phyloP scores from a whole-genome alignment of 768 basidiomycete species.

The Suillus occidentalis region DNA sequence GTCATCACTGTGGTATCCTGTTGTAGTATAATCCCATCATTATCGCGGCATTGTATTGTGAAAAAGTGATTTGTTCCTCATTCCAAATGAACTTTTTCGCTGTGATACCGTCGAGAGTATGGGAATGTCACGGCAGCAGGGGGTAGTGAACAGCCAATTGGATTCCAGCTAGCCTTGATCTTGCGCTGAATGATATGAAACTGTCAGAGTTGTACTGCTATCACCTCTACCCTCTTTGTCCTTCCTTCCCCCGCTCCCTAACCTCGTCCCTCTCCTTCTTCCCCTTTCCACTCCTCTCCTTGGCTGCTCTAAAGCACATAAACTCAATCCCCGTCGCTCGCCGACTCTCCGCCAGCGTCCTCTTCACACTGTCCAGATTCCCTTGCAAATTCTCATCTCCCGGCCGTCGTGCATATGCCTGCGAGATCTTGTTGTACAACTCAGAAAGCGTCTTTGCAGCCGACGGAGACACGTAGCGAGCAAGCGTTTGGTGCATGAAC shows the following conservation, averaged over 20 bases:
- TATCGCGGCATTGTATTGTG: not conserved
- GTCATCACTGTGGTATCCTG: not conserved
- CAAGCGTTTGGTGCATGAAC: constrained; percentile 95
- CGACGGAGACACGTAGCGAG: constrained; percentile 78
- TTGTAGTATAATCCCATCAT: not conserved
- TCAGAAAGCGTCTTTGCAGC: constrained; percentile 87
- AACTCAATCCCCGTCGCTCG: constrained; percentile 94
- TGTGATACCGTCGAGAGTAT: not conserved
- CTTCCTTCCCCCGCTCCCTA: constrained; percentile 11
- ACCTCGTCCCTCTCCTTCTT: not conserved
- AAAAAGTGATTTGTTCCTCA: not conserved
- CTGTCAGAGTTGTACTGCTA: not conserved
- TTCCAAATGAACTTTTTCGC: not conserved
- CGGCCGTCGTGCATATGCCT: constrained; percentile 83
- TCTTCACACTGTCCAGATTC: constrained; percentile 89
- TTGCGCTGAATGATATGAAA: not conserved
- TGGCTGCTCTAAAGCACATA: constrained; percentile 84
- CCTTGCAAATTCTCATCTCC: constrained; percentile 85
- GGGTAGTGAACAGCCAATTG: not conserved
- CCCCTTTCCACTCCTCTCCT: constrained; percentile 33
- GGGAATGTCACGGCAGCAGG: not conserved
- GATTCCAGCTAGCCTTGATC: not conserved
- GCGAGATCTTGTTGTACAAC: constrained; percentile 92
- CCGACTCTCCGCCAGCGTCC: constrained; percentile 83
- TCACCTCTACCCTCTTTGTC: constrained; percentile 13